Evolutionary conservation across 345 rosid genomes (phyloP).

Genomic region (Moricandia arvensis): DNA sequence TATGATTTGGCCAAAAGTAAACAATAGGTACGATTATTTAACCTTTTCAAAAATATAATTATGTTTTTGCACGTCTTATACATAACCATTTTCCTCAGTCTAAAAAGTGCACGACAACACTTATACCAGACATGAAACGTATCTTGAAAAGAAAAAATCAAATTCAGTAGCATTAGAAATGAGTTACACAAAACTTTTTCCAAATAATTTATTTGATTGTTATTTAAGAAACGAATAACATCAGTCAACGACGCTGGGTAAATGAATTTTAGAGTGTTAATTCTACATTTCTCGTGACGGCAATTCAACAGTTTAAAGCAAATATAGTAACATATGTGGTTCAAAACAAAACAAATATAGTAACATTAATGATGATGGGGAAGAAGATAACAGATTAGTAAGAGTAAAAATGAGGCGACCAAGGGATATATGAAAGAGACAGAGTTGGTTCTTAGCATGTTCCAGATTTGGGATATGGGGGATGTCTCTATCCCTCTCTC

Average conservation of each 20-base stretch:
- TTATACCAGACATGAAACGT: background rate
- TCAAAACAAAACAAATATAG: no score
- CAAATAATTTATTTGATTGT: no score
- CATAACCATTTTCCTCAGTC: background rate
- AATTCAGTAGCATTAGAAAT: no score
- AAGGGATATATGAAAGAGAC: conserved; percentile 19
- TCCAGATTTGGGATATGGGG: conserved; percentile 28
- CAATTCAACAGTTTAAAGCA: background rate
- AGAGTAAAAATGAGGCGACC: conserved; percentile 11
- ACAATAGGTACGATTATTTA: no score
- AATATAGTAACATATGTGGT: no score
- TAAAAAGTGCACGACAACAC: background rate
- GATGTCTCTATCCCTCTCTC: conserved; percentile 22
- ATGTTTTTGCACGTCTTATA: no score
- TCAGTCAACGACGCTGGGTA: background rate
- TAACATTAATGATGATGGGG: conserved; percentile 6
- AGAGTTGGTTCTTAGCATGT: conserved; percentile 17
- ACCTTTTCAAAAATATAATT: no score
- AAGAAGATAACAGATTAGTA: background rate
- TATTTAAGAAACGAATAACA: background rate
- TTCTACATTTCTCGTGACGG: background rate
- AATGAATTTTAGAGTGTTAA: no score
- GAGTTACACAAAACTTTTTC: no score
- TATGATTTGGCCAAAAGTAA: no score
- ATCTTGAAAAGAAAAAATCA: background rate